phyloP scores from a whole-genome alignment of 305 asterid species.

The Lippia alba region DNA sequence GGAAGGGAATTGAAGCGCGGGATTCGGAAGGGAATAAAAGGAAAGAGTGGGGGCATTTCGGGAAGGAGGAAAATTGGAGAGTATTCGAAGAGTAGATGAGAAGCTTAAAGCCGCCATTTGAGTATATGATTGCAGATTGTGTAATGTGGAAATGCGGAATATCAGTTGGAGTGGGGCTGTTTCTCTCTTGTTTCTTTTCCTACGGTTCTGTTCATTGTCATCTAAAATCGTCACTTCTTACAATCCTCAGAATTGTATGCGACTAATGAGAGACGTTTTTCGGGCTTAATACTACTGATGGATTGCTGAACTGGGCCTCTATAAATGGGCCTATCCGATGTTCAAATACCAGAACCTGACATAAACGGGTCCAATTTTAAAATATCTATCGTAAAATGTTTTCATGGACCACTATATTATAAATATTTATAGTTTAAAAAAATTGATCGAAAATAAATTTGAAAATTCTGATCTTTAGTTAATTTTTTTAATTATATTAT shows the following conservation, averaged over 20 bases:
- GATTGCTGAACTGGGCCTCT: no score
- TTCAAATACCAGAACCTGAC: no score
- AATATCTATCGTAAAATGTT: no score
- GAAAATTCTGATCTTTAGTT: no score
- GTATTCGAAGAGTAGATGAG: slow-evolving; percentile 42
- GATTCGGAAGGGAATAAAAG: slow-evolving; percentile 45
- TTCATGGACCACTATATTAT: no score
- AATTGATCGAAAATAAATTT: no score
- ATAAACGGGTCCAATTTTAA: no score
- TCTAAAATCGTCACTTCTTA: neutral
- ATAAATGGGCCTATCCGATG: no score
- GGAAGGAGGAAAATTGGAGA: slow-evolving; percentile 38
- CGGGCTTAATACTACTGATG: no score
- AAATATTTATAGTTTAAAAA: no score
- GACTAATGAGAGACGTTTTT: no score
- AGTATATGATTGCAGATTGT: neutral
- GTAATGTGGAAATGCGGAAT: neutral
- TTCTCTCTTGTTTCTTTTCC: neutral
- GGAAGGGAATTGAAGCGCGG: slow-evolving; percentile 42
- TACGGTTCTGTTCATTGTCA: slow-evolving; percentile 23
- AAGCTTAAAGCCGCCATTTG: slow-evolving; percentile 63
- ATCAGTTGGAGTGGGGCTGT: neutral
- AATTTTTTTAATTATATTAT: no score
- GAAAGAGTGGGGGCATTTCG: slow-evolving; percentile 42
- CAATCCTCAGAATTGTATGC: neutral